Base-by-base conservation (phyloP, 1,284 basidiomycete species). In the Caloboletus inedulis region DNA sequence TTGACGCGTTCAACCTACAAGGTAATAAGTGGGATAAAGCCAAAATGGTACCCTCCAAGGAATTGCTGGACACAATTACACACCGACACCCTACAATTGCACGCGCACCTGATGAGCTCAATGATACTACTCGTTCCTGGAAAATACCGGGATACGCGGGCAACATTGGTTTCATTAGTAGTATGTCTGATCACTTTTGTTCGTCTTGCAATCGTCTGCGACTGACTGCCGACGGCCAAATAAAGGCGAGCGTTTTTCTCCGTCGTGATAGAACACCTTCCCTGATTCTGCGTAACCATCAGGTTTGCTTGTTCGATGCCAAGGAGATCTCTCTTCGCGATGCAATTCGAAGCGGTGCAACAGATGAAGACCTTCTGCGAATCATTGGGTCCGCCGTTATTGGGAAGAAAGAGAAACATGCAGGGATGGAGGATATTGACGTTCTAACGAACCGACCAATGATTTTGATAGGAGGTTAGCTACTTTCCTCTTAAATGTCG, bases 181-280 rank as follows among this genome's bases (percentile, higher is more conserved):
- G 87, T 73, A 92, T 93, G 91, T 93, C 91, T 29, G 91, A 95
- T 68, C 91, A 94, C 69, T 94, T 95, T 64, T 94, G 92, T 69
- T 80, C 82, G 4, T 85, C 85, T 2, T 95, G 92, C 72, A 93
- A 93, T 65, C 78, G 91, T 56, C 74, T 94, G 50, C 78, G 93
- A 39, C 76, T 95, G 46, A 93, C 89, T 30, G 89, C 91, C 14
- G 92, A 95, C 65, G 92, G 93, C 5, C 84, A 94, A 66, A 88
- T 95, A 63, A 95, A 94, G 79, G 91, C 84, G 34, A 61, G 61
- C 70, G 45, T 34, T 40, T 25, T 42, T 42, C 48, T 29, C 50
- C 40, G 19, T 46, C 25, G 41, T 40, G 44, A 36, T 23, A n/a
- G 27, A 18, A 4, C n/a, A 19, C 30, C 13, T 18, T 40, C n/a